Evolutionary conservation across 106 monocot genomes (phyloP).

Genomic region (Dioscorea alata): DNA sequence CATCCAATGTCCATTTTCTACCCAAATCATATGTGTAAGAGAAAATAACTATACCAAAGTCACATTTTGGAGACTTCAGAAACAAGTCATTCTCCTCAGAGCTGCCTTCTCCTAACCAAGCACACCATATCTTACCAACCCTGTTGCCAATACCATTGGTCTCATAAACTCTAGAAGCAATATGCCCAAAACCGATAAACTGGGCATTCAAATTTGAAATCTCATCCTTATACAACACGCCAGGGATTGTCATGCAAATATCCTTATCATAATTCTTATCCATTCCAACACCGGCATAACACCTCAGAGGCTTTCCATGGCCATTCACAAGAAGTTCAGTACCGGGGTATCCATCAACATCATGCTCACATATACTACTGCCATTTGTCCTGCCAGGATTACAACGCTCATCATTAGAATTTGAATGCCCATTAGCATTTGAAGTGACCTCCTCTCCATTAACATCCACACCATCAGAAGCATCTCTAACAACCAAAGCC

Average conservation of each 20-base stretch:
- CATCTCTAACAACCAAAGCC: slow-evolving; percentile 12
- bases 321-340: neutral
- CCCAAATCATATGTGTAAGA: slow-evolving; percentile 60
- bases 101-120: slow-evolving; percentile 67
- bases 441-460: slow-evolving; percentile 29
- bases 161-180: slow-evolving; percentile 33
- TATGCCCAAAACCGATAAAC: slow-evolving; percentile 54
- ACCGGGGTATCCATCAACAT: neutral
- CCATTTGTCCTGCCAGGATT: neutral
- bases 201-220: slow-evolving; percentile 25
- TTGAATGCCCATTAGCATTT: neutral
- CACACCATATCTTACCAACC: slow-evolving; percentile 74
- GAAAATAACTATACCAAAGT: slow-evolving; percentile 71
- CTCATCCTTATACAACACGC: slow-evolving; percentile 41
- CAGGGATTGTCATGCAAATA: slow-evolving; percentile 22
- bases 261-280: neutral
- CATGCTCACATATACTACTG: neutral
- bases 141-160: slow-evolving; percentile 12
- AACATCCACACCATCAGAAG: neutral
- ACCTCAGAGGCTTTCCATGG: slow-evolving; percentile 1
- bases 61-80: slow-evolving; percentile 19
- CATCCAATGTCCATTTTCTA: slow-evolving; percentile 32
- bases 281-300: neutral
- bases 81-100: slow-evolving; percentile 15
- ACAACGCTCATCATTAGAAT: too few species aligned